Evolutionary conservation across 2,329 filamentous ascomycete genomes (phyloP), one percentile per base, ranked within the genome.

Genomic region (Neopestalotiopsis rosae): DNA sequence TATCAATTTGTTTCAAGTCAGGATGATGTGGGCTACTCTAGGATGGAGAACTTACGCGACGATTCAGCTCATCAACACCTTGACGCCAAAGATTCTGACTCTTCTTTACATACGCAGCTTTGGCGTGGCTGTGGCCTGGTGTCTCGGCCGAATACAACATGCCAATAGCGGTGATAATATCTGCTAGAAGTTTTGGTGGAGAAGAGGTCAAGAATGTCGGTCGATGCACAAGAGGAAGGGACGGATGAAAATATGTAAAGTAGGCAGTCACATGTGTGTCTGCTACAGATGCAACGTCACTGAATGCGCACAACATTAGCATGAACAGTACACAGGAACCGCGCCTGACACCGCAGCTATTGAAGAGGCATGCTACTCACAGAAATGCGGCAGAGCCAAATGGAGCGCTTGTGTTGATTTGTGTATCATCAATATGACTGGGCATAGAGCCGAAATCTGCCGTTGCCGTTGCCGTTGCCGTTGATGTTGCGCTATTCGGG

Each of bases 221-320:
- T 5, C 61, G 61, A 63, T 63, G 61, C n/a, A 63, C 10, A 38
- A 63, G 10, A 10, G 61, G 61, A 12, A 63, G 61, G n/a, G 61
- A 40, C 45, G 61, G n/a, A 32, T 63, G 61, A 20, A 63, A 63
- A 12, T 63, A 63, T 17, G 12, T n/a, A 14, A 63, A 63, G 38
- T 63, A 63, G 32, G 61, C 34, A 9, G 30, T 34, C 5, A 63
- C 32, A 38, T 63, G 30, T 17, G 32, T 34, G 5, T 63, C 30
- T 63, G 17, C n/a, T 34, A 32, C 13, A 2, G 32, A 20, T 4
- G 10, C 5, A 63, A 13, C 32, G 28, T 17, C n/a, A 4, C 61
- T 63, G 9, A 13, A 63, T 7, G 9, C 13, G 24, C 10, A 38
- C 24, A 20, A 14, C 10, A 30, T 24, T 9, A 40, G 34, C 17